A percentile compares a stretch with the other conserved stretches of the same genome.
These are phyloP conservation scores for Ilex aquifolium DNA, from an alignment of 257 asterid species.

Conservation along the genomic window DNA sequence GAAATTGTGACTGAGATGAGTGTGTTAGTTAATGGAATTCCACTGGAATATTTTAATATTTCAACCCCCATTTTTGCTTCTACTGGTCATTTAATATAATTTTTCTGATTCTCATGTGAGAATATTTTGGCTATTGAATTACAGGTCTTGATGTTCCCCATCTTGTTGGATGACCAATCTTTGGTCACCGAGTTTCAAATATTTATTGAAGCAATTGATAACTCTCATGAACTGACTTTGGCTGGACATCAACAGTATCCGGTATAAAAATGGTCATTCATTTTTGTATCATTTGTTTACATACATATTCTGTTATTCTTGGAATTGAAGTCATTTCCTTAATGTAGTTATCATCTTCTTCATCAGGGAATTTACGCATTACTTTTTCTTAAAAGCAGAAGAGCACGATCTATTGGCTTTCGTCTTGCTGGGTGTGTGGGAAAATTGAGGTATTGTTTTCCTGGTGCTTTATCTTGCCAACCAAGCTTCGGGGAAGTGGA, in stretches of 20 bases:
- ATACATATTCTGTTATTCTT: conserved; percentile 7
- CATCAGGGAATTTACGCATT: conserved; percentile 84
- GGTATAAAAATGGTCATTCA: conserved; percentile 28
- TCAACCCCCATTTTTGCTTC: too few relatives aligned
- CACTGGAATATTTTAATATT: too few relatives aligned
- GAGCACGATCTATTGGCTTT: conserved; percentile 82
- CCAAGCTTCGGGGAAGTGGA: not conserved
- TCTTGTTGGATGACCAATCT: conserved; percentile 71
- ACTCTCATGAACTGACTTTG: conserved; percentile 76
- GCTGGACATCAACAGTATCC: conserved; percentile 93
- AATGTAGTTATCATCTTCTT: conserved; percentile 10
- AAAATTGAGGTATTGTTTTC: conserved; percentile 61
- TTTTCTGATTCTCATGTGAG: too few relatives aligned
- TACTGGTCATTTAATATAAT: too few relatives aligned
- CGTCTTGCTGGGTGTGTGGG: conserved; percentile 92
- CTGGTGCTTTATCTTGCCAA: not conserved
- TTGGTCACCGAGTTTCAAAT: conserved; percentile 69
- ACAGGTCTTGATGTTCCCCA: conserved; percentile 87
- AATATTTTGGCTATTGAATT: conserved; percentile 4
- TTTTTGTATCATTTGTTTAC: conserved; percentile 8
- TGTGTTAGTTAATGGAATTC: too few relatives aligned
- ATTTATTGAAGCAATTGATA: conserved; percentile 82
- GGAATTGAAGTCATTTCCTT: conserved; percentile 9
- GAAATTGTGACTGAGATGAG: too few relatives aligned
- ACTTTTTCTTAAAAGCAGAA: conserved; percentile 79